Percentiles rank a stretch among this genome's conserved stretches.
phyloP scores from a whole-genome alignment of 2,329 filamentous ascomycete species.

The Macroventuria anomochaeta region DNA sequence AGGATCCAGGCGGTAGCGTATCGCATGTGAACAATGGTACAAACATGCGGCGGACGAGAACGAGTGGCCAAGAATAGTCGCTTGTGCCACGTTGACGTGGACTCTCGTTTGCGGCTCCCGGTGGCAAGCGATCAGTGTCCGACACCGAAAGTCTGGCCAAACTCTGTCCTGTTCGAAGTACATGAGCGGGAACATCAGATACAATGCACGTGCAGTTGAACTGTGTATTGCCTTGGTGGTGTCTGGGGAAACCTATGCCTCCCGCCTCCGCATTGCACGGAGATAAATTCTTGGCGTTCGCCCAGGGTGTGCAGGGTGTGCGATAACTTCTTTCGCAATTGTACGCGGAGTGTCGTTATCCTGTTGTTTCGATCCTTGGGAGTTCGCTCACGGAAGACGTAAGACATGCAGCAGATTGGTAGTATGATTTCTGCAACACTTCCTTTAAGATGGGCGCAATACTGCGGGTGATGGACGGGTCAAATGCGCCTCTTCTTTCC shows the following conservation, averaged over 20 bases:
- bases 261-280: slow-evolving; percentile 7
- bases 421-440: neutral
- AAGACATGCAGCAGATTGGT: neutral
- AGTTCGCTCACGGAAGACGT: neutral
- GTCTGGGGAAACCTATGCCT: neutral
- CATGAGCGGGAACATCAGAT: neutral
- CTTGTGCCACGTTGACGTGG: neutral
- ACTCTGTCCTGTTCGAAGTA: neutral
- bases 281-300: neutral
- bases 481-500: neutral
- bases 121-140: neutral
- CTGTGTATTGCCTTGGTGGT: neutral
- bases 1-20: neutral
- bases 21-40: slow-evolving; percentile 6
- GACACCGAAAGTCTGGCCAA: neutral
- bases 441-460: neutral
- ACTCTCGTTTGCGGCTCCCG: neutral
- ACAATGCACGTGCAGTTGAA: neutral
- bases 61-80: slow-evolving; percentile 1
- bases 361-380: neutral
- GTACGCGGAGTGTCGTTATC: too few species aligned
- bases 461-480: slow-evolving; percentile 3
- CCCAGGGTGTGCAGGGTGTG: neutral
- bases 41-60: slow-evolving; percentile 1
- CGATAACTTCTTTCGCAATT: neutral